phyloP scores from a whole-genome alignment of 164 flowering plant genomes.

The Buxus sempervirens region DNA sequence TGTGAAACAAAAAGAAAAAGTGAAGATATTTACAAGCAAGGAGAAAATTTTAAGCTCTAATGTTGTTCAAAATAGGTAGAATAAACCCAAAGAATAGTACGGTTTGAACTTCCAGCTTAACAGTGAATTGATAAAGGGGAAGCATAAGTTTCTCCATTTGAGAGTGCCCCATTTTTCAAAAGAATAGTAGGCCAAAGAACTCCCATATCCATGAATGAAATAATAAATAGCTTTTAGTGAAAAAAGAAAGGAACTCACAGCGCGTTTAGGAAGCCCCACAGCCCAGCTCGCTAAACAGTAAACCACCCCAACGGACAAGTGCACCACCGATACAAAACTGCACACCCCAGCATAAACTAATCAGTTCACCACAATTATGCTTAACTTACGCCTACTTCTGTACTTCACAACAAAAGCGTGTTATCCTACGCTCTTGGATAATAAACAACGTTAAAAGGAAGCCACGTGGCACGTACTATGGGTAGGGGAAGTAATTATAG shows the following conservation, averaged over 20 bases:
- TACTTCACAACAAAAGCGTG: background rate
- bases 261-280: constrained; percentile 95
- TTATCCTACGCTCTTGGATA: background rate
- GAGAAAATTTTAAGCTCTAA: too few relatives aligned
- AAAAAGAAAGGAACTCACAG: constrained; percentile 55
- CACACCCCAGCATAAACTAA: constrained; percentile 12
- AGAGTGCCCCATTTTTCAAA: too few relatives aligned
- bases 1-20: too few relatives aligned
- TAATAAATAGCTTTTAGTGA: too few relatives aligned
- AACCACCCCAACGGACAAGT: constrained; percentile 79
- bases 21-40: too few relatives aligned
- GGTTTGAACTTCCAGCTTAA: too few relatives aligned
- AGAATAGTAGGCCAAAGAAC: too few relatives aligned
- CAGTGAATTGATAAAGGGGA: too few relatives aligned
- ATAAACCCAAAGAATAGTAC: too few relatives aligned
- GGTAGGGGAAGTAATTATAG: constrained; percentile 97
- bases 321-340: constrained; percentile 93
- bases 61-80: too few relatives aligned
- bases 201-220: too few relatives aligned
- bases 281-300: constrained; percentile 90
- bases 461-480: constrained; percentile 79
- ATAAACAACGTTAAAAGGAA: background rate
- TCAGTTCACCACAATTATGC: background rate
- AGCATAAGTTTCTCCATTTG: too few relatives aligned
- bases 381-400: constrained; percentile 11